Base-by-base conservation (phyloP, 805 yeast species). In the Saturnispora bothae region DNA sequence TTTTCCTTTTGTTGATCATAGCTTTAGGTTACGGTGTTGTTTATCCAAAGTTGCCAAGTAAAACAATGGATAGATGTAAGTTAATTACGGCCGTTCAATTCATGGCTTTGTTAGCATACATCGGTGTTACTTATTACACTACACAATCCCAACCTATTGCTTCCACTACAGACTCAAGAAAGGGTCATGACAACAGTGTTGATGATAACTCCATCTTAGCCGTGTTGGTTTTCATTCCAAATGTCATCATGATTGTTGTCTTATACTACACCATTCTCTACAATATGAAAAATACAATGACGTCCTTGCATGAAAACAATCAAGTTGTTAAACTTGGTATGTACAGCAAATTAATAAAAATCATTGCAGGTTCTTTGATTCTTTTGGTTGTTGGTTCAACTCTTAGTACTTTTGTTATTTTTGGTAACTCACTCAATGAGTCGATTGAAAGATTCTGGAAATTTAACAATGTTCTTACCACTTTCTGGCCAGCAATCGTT, bases 1-100 rank as follows among this genome's bases (percentile, higher is more conserved):
- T 89, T 60, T 92, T 89, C 63, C 63, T 92, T 50, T 66, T 92
- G 40, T 66, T 89, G 46, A 79, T 85, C 50, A 89, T 92, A 40
- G 71, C 94, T 12, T 66, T 88, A 47, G 99, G 99, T 29, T 92
- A 88, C 60, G 96, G 97, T 45, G 86, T 92, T 34, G 97, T 92
- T 35, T 76, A 74, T 53, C 86, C 95, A 33, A 80, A 86, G 45
- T 69, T 92, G 43, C 83, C 86, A 33, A 73, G 74, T 56, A 73
- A 74, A 39, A 52, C 69, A 21, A 84, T 92, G 95, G 65, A 77
- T 50, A 76, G 68, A 56, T 75, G 84, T 56, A 70, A 77, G 50
- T 56, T 75, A 12, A 66, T 78, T 36, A 73, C 83, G 1, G 69
- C 55, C 4, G 59, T 70, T 13, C 81, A 77, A 43, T 78, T 76